phyloP scores from a whole-genome alignment of 169 alveolate genomes.

The Perkinsus chesapeaki region DNA sequence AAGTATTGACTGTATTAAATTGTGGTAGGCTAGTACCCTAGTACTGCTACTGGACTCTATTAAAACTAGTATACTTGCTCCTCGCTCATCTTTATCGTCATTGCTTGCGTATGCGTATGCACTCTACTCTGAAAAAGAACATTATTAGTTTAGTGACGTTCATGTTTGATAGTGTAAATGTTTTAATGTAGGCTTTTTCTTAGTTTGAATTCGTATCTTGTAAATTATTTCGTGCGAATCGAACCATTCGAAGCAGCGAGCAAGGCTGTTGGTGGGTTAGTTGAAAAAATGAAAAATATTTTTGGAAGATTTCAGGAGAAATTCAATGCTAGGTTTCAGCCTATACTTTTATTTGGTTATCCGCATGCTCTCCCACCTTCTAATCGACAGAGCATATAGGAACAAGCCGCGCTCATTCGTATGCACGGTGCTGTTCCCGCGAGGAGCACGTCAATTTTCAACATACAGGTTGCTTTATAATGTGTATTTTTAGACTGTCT shows the following conservation, averaged over 20 bases:
- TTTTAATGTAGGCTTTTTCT: neutral
- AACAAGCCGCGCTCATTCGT: neutral
- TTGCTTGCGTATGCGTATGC: too few species aligned
- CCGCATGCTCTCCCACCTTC: neutral
- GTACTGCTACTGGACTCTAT: too few species aligned
- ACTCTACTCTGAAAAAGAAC: too few species aligned
- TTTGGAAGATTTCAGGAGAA: neutral
- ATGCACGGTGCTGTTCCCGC: neutral
- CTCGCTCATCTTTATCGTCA: too few species aligned
- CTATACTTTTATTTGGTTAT: too few species aligned
- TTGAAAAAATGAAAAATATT: neutral
- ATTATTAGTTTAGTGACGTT: too few species aligned
- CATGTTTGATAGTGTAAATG: neutral
- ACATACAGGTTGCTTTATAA: neutral
- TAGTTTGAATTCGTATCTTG: neutral
- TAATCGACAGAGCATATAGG: too few species aligned
- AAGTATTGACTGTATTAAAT: too few species aligned
- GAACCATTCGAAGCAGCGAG: neutral
- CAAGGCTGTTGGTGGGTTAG: neutral
- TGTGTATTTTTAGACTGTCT: neutral
- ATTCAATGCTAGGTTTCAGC: neutral
- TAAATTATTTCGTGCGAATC: neutral
- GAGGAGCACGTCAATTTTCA: neutral
- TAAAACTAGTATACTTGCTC: too few species aligned
- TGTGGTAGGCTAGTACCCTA: too few species aligned